Conservation (phyloP, 805 yeast genomes). For the Komagataella ulmi region DNA sequence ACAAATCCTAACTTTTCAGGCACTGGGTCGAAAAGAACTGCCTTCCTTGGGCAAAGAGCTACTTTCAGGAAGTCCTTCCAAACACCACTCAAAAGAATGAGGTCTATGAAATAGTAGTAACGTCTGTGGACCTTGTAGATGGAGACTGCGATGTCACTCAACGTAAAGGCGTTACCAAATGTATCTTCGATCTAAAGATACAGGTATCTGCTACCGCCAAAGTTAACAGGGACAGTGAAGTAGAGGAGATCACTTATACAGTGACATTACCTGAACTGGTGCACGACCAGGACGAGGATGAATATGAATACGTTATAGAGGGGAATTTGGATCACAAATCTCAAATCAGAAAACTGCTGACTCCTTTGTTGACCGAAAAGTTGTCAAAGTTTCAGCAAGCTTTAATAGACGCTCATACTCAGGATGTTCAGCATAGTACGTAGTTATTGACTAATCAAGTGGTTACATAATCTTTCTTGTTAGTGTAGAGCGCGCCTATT, state of each 20-base stretch:
- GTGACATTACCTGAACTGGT: conserved; percentile 52
- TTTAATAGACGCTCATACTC: conserved; percentile 46
- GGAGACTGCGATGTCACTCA: conserved; percentile 82
- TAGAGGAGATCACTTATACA: conserved; percentile 25
- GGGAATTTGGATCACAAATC: conserved; percentile 22
- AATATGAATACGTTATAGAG: conserved; percentile 35
- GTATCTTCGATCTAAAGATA: conserved; percentile 56
- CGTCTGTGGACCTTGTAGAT: conserved; percentile 24
- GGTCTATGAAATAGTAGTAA: conserved; percentile 19
- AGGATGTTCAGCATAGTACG: conserved; percentile 42
- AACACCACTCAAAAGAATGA: conserved; percentile 28
- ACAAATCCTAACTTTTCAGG: conserved; percentile 17
- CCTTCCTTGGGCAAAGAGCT: conserved; percentile 75
- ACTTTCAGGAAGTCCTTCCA: conserved; percentile 50
- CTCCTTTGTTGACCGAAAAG: conserved; percentile 36
- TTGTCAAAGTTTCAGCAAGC: conserved; percentile 50
- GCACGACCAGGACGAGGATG: conserved; percentile 66
- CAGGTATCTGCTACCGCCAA: conserved; percentile 28
- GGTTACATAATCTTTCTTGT: background rate
- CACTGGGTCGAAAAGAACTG: conserved; percentile 99
- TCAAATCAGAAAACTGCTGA: conserved; percentile 28
- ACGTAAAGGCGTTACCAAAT: conserved; percentile 69
- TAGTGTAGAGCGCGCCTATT: background rate
- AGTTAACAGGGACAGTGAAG: conserved; percentile 12
- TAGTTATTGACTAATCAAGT: background rate